These are phyloP conservation scores for Hamiltosporidium magnivora DNA, from an alignment of 371 early-diverging fungal genomes.

Conservation along the genomic window DNA sequence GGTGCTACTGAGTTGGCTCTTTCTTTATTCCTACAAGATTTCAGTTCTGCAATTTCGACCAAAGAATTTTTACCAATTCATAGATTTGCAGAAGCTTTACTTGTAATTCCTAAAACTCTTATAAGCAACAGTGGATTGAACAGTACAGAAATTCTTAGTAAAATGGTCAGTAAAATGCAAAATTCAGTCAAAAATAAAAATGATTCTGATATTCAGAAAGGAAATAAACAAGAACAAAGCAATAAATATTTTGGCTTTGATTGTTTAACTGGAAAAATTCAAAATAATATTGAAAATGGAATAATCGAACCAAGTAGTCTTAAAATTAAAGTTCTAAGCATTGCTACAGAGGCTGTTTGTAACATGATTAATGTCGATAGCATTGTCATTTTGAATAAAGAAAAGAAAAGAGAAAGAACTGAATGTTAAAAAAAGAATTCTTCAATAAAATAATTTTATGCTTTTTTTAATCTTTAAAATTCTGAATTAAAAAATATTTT, in stretches of 20 bases:
- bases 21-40: conserved; percentile 87
- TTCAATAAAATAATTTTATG: too few relatives aligned
- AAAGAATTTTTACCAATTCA: conserved; percentile 91
- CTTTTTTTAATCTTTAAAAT: too few relatives aligned
- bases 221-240: too few relatives aligned
- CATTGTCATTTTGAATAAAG: conserved; percentile 30
- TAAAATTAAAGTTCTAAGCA: conserved; percentile 90
- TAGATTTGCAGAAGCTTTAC: conserved; percentile 84
- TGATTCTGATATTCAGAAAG: neutral
- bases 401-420: conserved; percentile 3
- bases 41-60: conserved; percentile 66
- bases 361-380: conserved; percentile 87
- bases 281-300: conserved; percentile 85
- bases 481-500: too few relatives aligned
- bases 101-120: conserved; percentile 88
- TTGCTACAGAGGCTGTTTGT: conserved; percentile 98
- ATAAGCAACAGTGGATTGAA: conserved; percentile 96
- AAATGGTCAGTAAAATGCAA: conserved; percentile 46
- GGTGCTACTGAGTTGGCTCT: conserved; percentile 95
- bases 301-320: conserved; percentile 96
- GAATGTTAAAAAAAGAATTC: conserved; percentile 1
- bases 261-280: conserved; percentile 72
- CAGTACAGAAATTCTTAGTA: conserved; percentile 82
- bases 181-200: conserved; percentile 10
- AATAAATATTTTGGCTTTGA: conserved; percentile 66